These are phyloP conservation scores for Colletotrichum tamarilloi DNA, from an alignment of 2,329 filamentous ascomycete species.

Conservation along the genomic window DNA sequence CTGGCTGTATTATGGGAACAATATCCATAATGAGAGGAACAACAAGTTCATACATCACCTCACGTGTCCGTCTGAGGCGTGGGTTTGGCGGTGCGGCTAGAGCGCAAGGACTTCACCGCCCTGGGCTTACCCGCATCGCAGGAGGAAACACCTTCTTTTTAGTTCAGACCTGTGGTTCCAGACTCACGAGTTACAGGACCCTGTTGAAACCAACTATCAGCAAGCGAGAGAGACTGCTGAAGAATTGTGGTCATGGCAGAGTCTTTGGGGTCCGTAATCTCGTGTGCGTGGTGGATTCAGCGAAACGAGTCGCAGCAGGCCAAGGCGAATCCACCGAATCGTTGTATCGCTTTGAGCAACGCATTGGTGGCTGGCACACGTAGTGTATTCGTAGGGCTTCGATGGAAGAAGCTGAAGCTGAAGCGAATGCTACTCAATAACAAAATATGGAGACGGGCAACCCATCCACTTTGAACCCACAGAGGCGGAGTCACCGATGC, in stretches of 20 bases:
- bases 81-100: neutral
- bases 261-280: neutral
- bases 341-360: neutral
- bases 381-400: conserved; percentile 10
- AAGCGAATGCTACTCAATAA: conserved; percentile 7
- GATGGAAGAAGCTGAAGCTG: conserved; percentile 1
- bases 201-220: conserved; percentile 13
- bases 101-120: conserved; percentile 15
- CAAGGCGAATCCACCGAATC: conserved; percentile 10
- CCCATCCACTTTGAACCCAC: conserved; percentile 14
- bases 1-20: neutral
- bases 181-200: neutral
- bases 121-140: neutral
- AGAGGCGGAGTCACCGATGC: conserved; percentile 26
- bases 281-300: conserved; percentile 12
- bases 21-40: neutral
- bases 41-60: neutral
- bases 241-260: conserved; percentile 19
- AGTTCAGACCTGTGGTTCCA: neutral
- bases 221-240: conserved; percentile 23
- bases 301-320: neutral
- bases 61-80: neutral
- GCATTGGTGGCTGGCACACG: neutral
- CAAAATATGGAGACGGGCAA: conserved; percentile 12
- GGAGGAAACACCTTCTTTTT: neutral